Evolutionary conservation across 345 rosid species (phyloP).

Genomic region (Durio zibethinus): DNA sequence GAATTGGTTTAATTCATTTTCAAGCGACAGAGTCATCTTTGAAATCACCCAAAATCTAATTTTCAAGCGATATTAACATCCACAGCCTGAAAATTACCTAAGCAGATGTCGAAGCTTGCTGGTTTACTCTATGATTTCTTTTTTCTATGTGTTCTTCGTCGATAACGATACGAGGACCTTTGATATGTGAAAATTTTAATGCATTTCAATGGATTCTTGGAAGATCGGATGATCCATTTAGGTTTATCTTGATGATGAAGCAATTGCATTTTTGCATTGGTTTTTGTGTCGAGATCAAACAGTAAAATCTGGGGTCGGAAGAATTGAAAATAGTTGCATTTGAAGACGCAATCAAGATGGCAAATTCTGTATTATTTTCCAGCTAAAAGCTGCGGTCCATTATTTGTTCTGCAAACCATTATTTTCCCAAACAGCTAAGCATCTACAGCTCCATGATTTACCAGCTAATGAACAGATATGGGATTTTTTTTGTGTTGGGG

Average conservation of each 20-base stretch:
- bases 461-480: not conserved
- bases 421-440: not conserved
- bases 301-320: not conserved
- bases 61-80: constrained; percentile 4
- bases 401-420: not conserved
- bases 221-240: not conserved
- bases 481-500: too few relatives aligned
- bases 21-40: constrained; percentile 2
- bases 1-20: constrained; percentile 9
- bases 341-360: not conserved
- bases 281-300: not conserved
- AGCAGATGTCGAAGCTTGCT: not conserved
- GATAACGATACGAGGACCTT: not conserved
- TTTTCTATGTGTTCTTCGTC: not conserved
- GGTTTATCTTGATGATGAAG: not conserved
- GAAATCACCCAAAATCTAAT: not conserved
- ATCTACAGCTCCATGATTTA: not conserved
- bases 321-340: not conserved
- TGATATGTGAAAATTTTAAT: not conserved
- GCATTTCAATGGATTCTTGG: not conserved
- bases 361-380: not conserved
- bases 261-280: not conserved
- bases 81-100: not conserved
- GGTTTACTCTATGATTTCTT: not conserved
- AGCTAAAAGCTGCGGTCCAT: not conserved